Evolutionary conservation across 164 flowering plant species (phyloP).

Genomic region (Kingdonia uniflora): DNA sequence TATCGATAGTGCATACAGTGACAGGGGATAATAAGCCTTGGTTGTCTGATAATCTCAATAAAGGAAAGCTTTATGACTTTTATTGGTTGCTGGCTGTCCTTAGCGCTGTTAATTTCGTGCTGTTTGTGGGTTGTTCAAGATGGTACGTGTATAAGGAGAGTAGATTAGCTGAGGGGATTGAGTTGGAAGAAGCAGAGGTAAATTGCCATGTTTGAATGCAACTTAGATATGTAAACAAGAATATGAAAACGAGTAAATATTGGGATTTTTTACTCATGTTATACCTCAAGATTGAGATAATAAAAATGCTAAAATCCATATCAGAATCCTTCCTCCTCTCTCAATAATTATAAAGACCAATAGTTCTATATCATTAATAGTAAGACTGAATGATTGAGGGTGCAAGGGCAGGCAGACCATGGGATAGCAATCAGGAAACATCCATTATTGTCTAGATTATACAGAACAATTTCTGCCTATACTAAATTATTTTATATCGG

Average conservation of each 20-base stretch:
- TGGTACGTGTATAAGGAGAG: slow-evolving; percentile 69
- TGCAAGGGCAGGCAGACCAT: no score
- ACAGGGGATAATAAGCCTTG: slow-evolving; percentile 42
- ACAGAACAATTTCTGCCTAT: no score
- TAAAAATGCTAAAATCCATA: no score
- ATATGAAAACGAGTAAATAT: neutral
- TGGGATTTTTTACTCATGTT: neutral
- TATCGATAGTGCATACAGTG: slow-evolving; percentile 44
- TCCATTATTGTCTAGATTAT: no score
- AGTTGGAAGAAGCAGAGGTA: slow-evolving; percentile 36
- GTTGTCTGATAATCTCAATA: slow-evolving; percentile 63
- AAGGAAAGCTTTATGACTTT: slow-evolving; percentile 62
- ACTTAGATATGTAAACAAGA: neutral
- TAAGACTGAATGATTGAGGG: no score
- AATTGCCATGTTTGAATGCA: slow-evolving; percentile 18
- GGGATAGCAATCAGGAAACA: no score
- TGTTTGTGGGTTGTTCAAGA: slow-evolving; percentile 36
- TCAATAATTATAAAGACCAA: no score
- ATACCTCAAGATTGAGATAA: neutral
- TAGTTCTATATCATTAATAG: no score
- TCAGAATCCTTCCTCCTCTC: no score
- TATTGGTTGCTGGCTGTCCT: slow-evolving; percentile 63
- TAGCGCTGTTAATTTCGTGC: slow-evolving; percentile 39
- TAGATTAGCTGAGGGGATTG: slow-evolving; percentile 43
- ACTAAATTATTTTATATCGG: no score